Evolutionary conservation across 805 yeast genomes (phyloP).

Genomic region (Spathaspora sp.): DNA sequence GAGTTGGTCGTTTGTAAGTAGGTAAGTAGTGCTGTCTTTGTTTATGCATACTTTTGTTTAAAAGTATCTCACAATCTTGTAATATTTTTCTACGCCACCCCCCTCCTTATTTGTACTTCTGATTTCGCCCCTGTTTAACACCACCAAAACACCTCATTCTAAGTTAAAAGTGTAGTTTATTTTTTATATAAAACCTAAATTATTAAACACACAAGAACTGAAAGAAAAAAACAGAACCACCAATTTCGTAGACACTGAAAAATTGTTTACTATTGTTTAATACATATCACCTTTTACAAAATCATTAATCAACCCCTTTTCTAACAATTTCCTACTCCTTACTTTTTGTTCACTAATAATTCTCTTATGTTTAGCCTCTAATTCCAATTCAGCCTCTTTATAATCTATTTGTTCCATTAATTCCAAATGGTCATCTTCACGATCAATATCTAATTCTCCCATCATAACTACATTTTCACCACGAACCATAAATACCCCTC

Average conservation of each 20-base stretch:
- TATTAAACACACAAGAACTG: no score
- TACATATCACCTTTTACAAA: constrained; percentile 54
- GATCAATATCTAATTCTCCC: constrained; percentile 90
- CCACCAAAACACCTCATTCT: background rate
- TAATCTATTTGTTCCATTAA: constrained; percentile 57
- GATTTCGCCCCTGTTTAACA: background rate
- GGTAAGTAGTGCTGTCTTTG: no score
- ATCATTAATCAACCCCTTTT: constrained; percentile 56
- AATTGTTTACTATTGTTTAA: constrained; percentile 15
- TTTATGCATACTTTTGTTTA: no score
- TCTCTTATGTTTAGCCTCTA: constrained; percentile 23
- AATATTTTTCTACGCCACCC: background rate
- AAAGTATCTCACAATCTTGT: no score
- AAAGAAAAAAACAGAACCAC: background rate
- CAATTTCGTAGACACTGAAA: background rate
- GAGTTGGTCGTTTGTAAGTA: constrained; percentile 26
- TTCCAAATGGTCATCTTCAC: constrained; percentile 67
- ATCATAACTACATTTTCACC: constrained; percentile 94
- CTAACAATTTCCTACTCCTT: constrained; percentile 47
- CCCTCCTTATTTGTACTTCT: background rate
- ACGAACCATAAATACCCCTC: constrained; percentile 84
- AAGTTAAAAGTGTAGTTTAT: background rate
- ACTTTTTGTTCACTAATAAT: constrained; percentile 39
- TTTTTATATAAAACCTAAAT: background rate
- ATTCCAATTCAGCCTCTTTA: constrained; percentile 52